These are phyloP conservation scores for Sequoia sempervirens DNA, from an alignment of 75 land plant species.

Conservation along the genomic window DNA sequence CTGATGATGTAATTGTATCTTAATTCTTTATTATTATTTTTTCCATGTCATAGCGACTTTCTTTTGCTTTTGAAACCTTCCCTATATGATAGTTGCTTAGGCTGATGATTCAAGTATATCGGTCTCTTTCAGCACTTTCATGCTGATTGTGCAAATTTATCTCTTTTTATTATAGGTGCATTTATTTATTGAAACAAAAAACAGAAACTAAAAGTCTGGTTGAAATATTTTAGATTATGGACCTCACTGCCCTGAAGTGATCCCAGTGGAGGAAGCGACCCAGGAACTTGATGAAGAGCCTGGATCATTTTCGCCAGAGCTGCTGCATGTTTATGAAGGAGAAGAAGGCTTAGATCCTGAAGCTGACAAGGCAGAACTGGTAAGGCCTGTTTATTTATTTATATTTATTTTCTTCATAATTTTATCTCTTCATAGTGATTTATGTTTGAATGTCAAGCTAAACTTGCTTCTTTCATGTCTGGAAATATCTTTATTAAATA, in stretches of 20 bases:
- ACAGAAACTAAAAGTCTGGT: background rate
- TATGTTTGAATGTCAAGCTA: background rate
- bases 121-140: too few species aligned
- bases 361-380: slow-evolving; percentile 80
- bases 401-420: background rate
- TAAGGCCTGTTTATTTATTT: slow-evolving; percentile 16
- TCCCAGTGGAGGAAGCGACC: slow-evolving; percentile 15
- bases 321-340: slow-evolving; percentile 73
- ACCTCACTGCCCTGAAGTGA: slow-evolving; percentile 54
- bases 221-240: slow-evolving; percentile 22
- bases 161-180: background rate
- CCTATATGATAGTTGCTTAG: background rate
- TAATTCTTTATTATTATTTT: background rate
- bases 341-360: slow-evolving; percentile 94
- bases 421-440: slow-evolving; percentile 4
- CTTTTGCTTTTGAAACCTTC: background rate
- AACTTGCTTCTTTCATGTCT: background rate
- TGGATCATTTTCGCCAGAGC: slow-evolving; percentile 95
- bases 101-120: background rate
- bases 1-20: too few species aligned
- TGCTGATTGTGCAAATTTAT: background rate
- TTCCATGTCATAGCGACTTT: background rate
- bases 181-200: background rate
- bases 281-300: slow-evolving; percentile 67
- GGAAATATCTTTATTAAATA: background rate